A percentile compares a stretch with the other conserved stretches of the same genome.
Conservation (phyloP, 2,329 filamentous ascomycete genomes). For the Ophiostoma pallidulum region DNA sequence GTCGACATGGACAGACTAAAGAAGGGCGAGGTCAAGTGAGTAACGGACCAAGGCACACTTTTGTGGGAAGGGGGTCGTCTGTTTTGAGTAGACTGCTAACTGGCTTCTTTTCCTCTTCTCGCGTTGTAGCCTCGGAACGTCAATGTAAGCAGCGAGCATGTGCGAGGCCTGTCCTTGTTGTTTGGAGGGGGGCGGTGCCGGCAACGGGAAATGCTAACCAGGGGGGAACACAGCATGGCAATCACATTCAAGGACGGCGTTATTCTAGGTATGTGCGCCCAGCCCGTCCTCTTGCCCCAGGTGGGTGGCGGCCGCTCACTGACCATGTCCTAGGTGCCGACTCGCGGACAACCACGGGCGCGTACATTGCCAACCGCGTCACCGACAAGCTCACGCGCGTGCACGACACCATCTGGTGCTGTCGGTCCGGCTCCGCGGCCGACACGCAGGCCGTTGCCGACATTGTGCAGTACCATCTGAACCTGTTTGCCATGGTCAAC, state of each 20-base stretch:
- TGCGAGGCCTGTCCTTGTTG: no score
- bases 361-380: slow-evolving; percentile 98
- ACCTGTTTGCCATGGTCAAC: slow-evolving; percentile 84
- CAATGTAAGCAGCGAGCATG: slow-evolving; percentile 60
- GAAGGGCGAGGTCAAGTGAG: slow-evolving; percentile 97
- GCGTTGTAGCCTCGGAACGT: slow-evolving; percentile 91
- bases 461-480: slow-evolving; percentile 93
- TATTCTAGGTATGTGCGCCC: slow-evolving; percentile 68
- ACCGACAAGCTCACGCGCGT: slow-evolving; percentile 99
- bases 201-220: no score
- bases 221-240: slow-evolving; percentile 93
- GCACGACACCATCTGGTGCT: slow-evolving; percentile 99
- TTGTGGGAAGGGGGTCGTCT: no score
- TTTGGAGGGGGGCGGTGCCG: no score
- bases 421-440: slow-evolving; percentile 91
- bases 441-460: slow-evolving; percentile 97
- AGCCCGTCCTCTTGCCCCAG: no score
- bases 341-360: slow-evolving; percentile 91
- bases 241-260: slow-evolving; percentile 98
- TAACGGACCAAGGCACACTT: no score
- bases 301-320: no score
- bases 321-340: slow-evolving; percentile 59
- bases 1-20: slow-evolving; percentile 98
- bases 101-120: slow-evolving; percentile 29
- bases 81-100: slow-evolving; percentile 22